Base-by-base conservation (phyloP, 768 basidiomycete genomes). In the Mycena vulgaris region DNA sequence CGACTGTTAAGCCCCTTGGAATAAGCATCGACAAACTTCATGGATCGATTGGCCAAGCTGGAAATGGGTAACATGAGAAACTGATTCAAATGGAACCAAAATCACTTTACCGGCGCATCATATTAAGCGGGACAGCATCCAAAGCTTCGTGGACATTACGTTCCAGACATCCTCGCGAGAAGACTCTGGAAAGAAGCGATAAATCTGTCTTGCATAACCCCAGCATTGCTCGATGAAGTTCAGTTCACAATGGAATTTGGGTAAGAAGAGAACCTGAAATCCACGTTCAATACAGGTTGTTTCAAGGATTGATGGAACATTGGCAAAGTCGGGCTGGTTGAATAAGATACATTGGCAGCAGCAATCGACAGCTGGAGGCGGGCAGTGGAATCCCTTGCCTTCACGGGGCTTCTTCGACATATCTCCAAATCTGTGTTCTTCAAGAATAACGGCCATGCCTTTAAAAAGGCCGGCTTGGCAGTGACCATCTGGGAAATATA, bases 21-120 rank as follows among this genome's bases (percentile, higher is more conserved):
- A 63, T 80, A 80, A 21, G 77, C 80, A 68, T 80, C 74, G 35
- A 77, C 78, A 62, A 76, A 80, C 17, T 55, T 53, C 17, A 2
- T 27, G 0, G 35, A 62, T 0, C 60, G 58, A 48, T 42, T 63
- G 39, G 19, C 51, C n/a, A 69, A 69, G 0, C 67, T 58, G 30
- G 13, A 35, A 35, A n/a, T n/a, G n/a, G n/a, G n/a, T n/a, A n/a
- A 40, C 27, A 6, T 21, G 42, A 60, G 28, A 11, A 49, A 30
- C 27, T 2, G 11, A 33, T 7, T 8, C 17, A 47, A 31, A 40
- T 17, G 9, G 37, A 14, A 19, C 17, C 4, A 13, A 7, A 37
- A 33, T 42, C 3, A 23, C 61, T n/a, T 40, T 37, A 63, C 61
- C 62, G 52, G 1, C 51, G 23, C 62, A 63, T 63, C 40, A 33